Evolutionary conservation across 768 basidiomycete genomes (phyloP), one percentile per base, ranked within the genome.

Genomic region (Rhizopogon sp.): DNA sequence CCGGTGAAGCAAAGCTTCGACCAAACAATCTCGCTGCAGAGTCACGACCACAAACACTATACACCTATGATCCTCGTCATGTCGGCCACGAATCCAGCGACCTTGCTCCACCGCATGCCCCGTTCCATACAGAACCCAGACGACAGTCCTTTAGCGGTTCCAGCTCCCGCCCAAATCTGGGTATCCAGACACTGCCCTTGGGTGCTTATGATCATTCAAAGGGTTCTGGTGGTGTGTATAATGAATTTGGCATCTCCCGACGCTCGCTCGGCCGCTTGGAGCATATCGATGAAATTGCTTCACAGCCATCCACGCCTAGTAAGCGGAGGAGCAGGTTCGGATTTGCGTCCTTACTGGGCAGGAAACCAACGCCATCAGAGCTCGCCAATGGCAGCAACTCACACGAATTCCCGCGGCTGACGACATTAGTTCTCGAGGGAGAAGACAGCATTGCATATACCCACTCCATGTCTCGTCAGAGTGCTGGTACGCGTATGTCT

Each of bases 261-360:
- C 72, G 79, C 57, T 85, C 85, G 6, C 74, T 89, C 29, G 71
- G 72, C 22, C 66, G 70, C 47, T 64, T 69, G 50, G 63, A 63
- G 53, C 70, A 67, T 25, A 67, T 70, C 11, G 64, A 66, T 16
- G 68, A 65, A 47, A 63, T 64, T 43, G 61, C 65, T 31, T 43
- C 64, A 2, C 43, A 54, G 28, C 71, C 71, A n/a, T 66, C 68
- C 13, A 67, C 70, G 8, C 68, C 76, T 0, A 64, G 75, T 14
- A 89, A 89, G 66, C 80, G 89, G 40, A 87, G 84, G 69, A 90
- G 84, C 69, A 84, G 77, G 60, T 91, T 92, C 65, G 84, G 85
- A 39, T 68, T 92, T 43, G 71, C 83, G 11, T 76, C 83, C 11
- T 65, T 92, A 6, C 72, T 91, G n/a, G 85, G 87, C 4, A 86